Base-by-base conservation (phyloP, 371 early-diverging fungal genomes). In the Mucor circinelloides region DNA sequence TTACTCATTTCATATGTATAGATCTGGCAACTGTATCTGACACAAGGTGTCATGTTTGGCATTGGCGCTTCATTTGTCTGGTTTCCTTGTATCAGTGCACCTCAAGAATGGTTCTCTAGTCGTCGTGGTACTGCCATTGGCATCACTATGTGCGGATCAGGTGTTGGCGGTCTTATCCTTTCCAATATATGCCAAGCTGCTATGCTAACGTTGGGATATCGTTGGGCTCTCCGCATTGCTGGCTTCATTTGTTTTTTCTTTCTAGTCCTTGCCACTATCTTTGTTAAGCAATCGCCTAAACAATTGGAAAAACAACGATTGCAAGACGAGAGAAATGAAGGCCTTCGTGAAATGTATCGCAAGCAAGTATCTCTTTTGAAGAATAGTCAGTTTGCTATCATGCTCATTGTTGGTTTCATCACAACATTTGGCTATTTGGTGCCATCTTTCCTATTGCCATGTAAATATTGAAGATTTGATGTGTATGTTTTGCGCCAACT, bases 41-140 rank as follows among this genome's bases (percentile, higher is more conserved):
- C 91, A 1, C 91, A 91, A 61, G 92, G 93, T 28, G 67, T 92
- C 2, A 42, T 90, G n/a, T 87, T 87, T 63, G 93, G 93, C 0
- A 68, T 90, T 46, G 92, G 93, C 12, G 80, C 85, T 5, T 84
- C 89, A 0, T 75, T 95, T 50, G 64, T 89, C 6, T 90, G 87
- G 79, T 87, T 92, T 36, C 90, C 93, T 1, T 88, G 87, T 50
- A 71, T 91, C 13, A 77, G 87, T 8, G 84, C 90, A 6, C 85
- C 90, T 0, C 79, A 87, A 19, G 90, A 93, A 57, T 93, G 90
- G 90, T 94, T 93, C 66, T 65, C 73, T 54, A 84, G 80, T 57
- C 64, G 80, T 46, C 85, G 93, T 19, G 91, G 91, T 2, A 67
- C 91, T 28, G 93, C 93, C 1, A 86, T 89, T 13, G 94, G 94